Conservation (phyloP, 495 filamentous ascomycete species). For the Talaromyces nanjingensis region DNA sequence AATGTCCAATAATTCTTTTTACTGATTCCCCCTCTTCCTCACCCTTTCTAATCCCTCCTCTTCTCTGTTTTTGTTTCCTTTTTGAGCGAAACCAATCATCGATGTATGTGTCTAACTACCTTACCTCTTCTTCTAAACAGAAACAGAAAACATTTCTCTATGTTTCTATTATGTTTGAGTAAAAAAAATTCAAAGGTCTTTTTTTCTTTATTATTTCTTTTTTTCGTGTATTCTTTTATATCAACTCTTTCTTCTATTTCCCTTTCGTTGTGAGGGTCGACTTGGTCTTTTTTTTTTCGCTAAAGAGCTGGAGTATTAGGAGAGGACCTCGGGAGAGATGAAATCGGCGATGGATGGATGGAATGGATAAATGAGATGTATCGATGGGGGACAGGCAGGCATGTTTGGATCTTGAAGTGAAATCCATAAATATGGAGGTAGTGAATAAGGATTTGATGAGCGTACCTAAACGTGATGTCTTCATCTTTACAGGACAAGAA, state of each 20-base stretch:
- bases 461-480: no score
- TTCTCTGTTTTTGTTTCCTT: conserved; percentile 2
- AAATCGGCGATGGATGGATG: background rate
- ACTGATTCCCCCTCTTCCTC: background rate
- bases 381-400: background rate
- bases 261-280: no score
- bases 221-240: background rate
- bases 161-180: background rate
- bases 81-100: conserved; percentile 1
- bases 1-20: background rate
- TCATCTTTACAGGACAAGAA: no score
- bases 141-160: background rate
- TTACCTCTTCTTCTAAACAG: background rate
- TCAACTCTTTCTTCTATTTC: background rate
- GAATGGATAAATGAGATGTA: background rate
- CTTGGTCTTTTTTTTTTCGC: no score
- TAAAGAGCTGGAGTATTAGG: background rate
- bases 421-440: no score
- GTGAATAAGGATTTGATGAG: background rate
- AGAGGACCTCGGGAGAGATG: background rate
- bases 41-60: background rate
- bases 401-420: background rate
- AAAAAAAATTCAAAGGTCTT: background rate
- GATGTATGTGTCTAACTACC: background rate
- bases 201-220: background rate